Evolutionary conservation across 352 stramenopile genomes (phyloP), one percentile per base, ranked within the genome.

Genomic region (Phytopythium kandeliae): DNA sequence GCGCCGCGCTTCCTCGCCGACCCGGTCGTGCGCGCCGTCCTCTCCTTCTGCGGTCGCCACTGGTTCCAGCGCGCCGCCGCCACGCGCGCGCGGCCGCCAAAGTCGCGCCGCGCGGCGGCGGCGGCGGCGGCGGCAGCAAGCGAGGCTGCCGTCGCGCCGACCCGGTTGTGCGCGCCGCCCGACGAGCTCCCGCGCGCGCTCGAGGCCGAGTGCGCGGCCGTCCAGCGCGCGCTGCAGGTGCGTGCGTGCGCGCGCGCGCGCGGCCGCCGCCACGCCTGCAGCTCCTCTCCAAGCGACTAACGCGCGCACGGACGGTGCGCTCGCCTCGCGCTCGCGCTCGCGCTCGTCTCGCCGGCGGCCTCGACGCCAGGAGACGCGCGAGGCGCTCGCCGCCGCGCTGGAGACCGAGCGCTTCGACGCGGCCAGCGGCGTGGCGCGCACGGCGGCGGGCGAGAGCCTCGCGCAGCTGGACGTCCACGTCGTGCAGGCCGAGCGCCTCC

Each of bases 31-130:
- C 44, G 60, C 1, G 62, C 41, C 10, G 83, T 89, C 26, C 45
- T 89, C 16, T 65, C 69, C 3, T 86, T 69, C 34, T 89, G 73
- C 41, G 34, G 44, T 10, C 66, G 78, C 13, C 73, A 86, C 49
- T 89, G 78, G 78, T 89, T 89, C 55, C 69, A 73, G 2, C 33
- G 31, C 7, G 31, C 58, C 35, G 30, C 24, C 12, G 24, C 31
- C 9, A 19, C 33, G 34, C 35, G 24, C 26, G 10, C 13, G 24
- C 50, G 15, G 30, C 30, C 8, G 30, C 21, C 51, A 36, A 42
- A 50, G 60, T n/a, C n/a, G n/a, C n/a, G n/a, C n/a, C n/a, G n/a
- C n/a, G n/a, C n/a, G n/a, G n/a, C n/a, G n/a, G n/a, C n/a, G n/a
- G 26, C 38, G 38, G 21, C 38, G 19, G 22, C n/a, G n/a, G n/a